These are phyloP conservation scores for Hemerocallis citrina DNA, from an alignment of 106 monocot species.

Conservation along the genomic window DNA sequence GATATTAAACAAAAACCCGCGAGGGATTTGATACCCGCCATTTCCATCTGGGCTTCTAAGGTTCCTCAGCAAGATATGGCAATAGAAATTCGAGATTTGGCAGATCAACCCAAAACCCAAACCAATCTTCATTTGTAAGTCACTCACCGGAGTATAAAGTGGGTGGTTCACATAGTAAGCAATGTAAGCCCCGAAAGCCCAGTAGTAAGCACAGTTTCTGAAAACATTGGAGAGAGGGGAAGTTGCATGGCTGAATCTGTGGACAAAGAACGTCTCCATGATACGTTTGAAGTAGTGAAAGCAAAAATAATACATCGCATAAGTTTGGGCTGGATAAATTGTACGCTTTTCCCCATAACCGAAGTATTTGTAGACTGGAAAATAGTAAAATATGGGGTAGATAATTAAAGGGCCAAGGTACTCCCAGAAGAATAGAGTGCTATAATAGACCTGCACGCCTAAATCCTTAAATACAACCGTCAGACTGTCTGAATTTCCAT, in stretches of 20 bases:
- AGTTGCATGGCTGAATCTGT: constrained; percentile 92
- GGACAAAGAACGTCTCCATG: constrained; percentile 91
- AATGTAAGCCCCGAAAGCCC: constrained; percentile 77
- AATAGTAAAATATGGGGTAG: constrained; percentile 82
- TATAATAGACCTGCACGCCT: constrained; percentile 68
- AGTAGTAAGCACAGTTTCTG: constrained; percentile 87
- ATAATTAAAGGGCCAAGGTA: constrained; percentile 82
- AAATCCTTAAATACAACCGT: constrained; percentile 88
- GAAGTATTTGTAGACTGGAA: constrained; percentile 84
- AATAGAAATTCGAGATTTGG: constrained; percentile 80
- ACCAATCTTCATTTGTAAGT: constrained; percentile 73
- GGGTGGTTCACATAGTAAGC: constrained; percentile 88
- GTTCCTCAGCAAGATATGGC: constrained; percentile 70
- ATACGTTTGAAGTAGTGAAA: constrained; percentile 92
- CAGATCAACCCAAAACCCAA: constrained; percentile 65
- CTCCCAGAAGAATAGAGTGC: constrained; percentile 90
- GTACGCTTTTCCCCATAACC: constrained; percentile 52
- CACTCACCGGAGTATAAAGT: constrained; percentile 62
- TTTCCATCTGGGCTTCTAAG: constrained; percentile 59
- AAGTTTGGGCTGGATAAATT: constrained; percentile 71
- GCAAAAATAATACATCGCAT: constrained; percentile 86
- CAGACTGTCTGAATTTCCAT: constrained; percentile 35
- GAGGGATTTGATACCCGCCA: constrained; percentile 75
- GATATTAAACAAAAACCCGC: constrained; percentile 74
- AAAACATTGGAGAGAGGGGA: constrained; percentile 88